Conservation (phyloP, 257 asterid species). For the Linderniella brevidens region DNA sequence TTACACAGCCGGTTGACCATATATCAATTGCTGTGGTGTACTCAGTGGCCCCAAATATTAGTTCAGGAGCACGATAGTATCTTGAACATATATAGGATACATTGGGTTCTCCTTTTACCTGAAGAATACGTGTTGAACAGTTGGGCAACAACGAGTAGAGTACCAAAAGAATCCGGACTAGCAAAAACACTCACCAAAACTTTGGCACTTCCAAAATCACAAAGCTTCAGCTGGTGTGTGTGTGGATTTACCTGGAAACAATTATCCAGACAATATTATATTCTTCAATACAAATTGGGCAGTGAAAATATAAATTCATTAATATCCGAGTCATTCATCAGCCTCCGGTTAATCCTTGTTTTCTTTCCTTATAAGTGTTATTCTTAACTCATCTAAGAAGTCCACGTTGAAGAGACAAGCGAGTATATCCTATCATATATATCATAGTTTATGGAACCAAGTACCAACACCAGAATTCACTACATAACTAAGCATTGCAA, state of each 20-base stretch:
- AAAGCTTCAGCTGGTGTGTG: constrained; percentile 54
- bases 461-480: background rate
- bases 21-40: constrained; percentile 84
- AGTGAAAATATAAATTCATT: background rate
- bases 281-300: background rate
- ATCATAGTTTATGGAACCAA: too few relatives aligned
- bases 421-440: too few relatives aligned
- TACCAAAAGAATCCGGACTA: background rate
- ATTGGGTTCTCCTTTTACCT: constrained; percentile 86
- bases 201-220: constrained; percentile 73
- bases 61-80: constrained; percentile 87
- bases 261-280: background rate
- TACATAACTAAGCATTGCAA: background rate
- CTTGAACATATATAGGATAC: constrained; percentile 87
- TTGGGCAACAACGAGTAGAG: background rate
- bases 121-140: constrained; percentile 4
- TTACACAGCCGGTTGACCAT: constrained; percentile 95
- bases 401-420: too few relatives aligned
- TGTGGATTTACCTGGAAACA: constrained; percentile 46
- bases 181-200: constrained; percentile 29
- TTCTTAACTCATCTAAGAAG: too few relatives aligned
- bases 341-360: too few relatives aligned
- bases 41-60: constrained; percentile 85
- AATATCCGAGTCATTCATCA: too few relatives aligned
- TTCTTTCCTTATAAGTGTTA: too few relatives aligned